These are phyloP conservation scores for Podila verticillata DNA, from an alignment of 192 early-diverging fungal species.

Conservation along the genomic window DNA sequence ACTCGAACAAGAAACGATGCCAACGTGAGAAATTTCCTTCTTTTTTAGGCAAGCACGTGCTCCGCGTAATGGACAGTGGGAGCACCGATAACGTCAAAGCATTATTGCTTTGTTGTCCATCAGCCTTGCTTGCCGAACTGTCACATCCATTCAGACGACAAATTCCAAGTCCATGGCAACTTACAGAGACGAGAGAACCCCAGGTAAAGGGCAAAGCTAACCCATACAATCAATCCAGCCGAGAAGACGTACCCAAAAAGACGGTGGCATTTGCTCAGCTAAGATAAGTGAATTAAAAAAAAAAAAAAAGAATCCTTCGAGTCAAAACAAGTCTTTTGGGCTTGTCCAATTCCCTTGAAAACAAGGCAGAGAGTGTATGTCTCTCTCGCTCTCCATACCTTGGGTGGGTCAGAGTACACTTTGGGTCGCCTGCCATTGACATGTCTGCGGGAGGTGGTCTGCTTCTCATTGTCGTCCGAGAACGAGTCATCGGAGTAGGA, in stretches of 20 bases:
- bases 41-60: background rate
- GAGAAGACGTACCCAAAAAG: conserved; percentile 28
- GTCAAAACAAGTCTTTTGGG: too few species aligned
- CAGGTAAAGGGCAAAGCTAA: conserved; percentile 28
- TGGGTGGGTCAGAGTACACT: conserved; percentile 21
- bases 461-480: conserved; percentile 29
- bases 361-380: too few species aligned
- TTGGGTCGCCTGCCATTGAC: background rate
- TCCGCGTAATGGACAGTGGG: too few species aligned
- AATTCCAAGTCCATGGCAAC: background rate
- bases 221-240: conserved; percentile 21
- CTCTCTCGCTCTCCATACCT: conserved; percentile 6
- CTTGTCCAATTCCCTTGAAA: too few species aligned
- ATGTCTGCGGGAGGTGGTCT: background rate
- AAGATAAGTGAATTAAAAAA: background rate
- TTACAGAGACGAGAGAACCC: conserved; percentile 37
- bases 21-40: background rate
- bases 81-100: too few species aligned
- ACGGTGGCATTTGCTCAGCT: conserved; percentile 43
- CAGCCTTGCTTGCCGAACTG: too few species aligned
- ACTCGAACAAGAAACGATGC: background rate
- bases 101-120: too few species aligned
- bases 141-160: too few species aligned
- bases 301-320: too few species aligned
- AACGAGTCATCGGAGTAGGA: conserved; percentile 16